These are phyloP conservation scores for Scleroderma citrinum DNA, from an alignment of 768 basidiomycete species.

Conservation along the genomic window DNA sequence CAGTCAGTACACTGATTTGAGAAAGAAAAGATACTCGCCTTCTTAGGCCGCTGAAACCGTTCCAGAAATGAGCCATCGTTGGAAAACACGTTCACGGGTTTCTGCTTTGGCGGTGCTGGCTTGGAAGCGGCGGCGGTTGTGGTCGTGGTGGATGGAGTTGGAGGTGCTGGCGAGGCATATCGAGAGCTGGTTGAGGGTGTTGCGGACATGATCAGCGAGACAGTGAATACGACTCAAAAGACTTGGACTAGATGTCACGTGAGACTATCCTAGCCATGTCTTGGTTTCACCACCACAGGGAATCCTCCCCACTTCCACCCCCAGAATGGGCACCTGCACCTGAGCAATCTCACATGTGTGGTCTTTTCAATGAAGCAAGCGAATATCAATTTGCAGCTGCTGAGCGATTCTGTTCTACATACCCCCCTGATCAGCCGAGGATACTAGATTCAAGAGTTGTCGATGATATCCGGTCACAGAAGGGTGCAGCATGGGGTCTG, in stretches of 20 bases:
- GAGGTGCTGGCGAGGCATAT: constrained; percentile 12
- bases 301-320: too few relatives aligned
- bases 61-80: constrained; percentile 68
- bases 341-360: constrained; percentile 42
- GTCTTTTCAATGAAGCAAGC: constrained; percentile 51
- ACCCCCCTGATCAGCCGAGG: constrained; percentile 36
- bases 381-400: constrained; percentile 50
- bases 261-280: background rate
- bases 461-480: constrained; percentile 43
- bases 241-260: too few relatives aligned
- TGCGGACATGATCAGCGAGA: constrained; percentile 10
- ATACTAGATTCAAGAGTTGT: constrained; percentile 48
- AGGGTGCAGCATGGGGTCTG: constrained; percentile 51
- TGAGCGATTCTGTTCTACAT: constrained; percentile 40
- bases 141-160: constrained; percentile 17
- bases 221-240: too few relatives aligned
- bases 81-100: constrained; percentile 56
- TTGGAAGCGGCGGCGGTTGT: constrained; percentile 16
- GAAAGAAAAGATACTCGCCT: constrained; percentile 31
- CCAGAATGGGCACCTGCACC: constrained; percentile 50
- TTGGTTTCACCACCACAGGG: background rate
- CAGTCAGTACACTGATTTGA: background rate
- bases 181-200: constrained; percentile 4
- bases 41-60: constrained; percentile 52
- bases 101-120: constrained; percentile 27